phyloP scores from a whole-genome alignment of 129 eudicot genomes.

The Helianthus tuberosus region DNA sequence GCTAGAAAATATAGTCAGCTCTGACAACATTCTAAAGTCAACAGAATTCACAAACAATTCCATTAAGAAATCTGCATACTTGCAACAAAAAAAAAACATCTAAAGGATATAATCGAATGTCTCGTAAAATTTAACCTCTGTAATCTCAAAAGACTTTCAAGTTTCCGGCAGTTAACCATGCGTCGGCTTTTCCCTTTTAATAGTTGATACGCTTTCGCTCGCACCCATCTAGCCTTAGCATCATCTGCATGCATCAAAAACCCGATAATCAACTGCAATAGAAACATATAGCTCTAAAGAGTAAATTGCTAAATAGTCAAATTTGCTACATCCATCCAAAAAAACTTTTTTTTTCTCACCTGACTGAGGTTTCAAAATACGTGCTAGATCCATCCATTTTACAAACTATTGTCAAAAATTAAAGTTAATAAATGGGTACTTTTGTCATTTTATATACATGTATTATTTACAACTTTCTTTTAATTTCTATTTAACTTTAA shows the following conservation, averaged over 20 bases:
- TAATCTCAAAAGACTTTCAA: slow-evolving; percentile 12
- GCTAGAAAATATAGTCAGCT: neutral
- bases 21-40: slow-evolving; percentile 3
- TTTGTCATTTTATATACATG: no score
- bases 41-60: slow-evolving; percentile 23
- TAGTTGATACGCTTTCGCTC: neutral
- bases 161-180: neutral
- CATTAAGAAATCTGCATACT: slow-evolving; percentile 21
- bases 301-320: no score
- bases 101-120: slow-evolving; percentile 21
- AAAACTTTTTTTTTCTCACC: no score
- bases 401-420: no score
- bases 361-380: no score
- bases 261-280: neutral
- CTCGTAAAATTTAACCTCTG: slow-evolving; percentile 16
- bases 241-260: slow-evolving; percentile 16
- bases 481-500: no score
- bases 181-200: neutral
- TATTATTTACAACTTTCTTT: no score
- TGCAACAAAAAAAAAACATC: slow-evolving; percentile 35
- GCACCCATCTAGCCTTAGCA: neutral
- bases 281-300: neutral
- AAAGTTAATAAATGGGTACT: no score
- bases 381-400: no score
- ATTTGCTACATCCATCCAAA: no score